Conservation (phyloP, 176 grass and related monocot genomes). For the Cenchrus purpureus region DNA sequence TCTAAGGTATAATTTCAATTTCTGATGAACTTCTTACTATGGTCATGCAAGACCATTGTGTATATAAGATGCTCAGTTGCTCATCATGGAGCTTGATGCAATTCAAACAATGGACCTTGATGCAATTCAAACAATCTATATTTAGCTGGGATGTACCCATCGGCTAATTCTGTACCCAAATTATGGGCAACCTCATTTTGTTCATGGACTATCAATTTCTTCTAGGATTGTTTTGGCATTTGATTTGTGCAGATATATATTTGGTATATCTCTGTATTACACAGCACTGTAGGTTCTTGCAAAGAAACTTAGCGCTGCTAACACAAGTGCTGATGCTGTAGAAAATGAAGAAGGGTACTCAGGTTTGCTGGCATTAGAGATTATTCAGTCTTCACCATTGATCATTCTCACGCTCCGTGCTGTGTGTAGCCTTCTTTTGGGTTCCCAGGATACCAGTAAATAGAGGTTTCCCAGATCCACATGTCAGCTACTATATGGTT, state of each 20-base stretch:
- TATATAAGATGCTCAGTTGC: background rate
- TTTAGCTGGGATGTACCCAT: background rate
- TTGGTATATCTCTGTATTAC: background rate
- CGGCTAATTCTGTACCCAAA: background rate
- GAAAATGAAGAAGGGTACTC: background rate
- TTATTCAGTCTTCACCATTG: background rate
- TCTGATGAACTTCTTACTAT: background rate
- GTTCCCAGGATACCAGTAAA: too few species aligned
- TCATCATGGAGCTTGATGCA: background rate
- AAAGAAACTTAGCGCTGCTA: background rate
- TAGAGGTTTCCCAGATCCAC: too few species aligned
- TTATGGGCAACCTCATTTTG: background rate
- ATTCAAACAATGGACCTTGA: background rate
- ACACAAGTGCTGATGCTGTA: background rate
- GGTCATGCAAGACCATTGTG: background rate
- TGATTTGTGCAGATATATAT: background rate
- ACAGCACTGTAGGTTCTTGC: background rate
- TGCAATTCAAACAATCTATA: background rate
- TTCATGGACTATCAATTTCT: background rate
- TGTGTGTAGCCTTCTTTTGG: background rate
- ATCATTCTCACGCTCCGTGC: background rate
- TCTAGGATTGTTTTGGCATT: background rate
- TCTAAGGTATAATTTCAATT: background rate
- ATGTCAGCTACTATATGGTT: background rate
- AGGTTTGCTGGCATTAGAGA: background rate